Evolutionary conservation across 2,329 filamentous ascomycete species (phyloP).

Genomic region (Chaetomium globosum): DNA sequence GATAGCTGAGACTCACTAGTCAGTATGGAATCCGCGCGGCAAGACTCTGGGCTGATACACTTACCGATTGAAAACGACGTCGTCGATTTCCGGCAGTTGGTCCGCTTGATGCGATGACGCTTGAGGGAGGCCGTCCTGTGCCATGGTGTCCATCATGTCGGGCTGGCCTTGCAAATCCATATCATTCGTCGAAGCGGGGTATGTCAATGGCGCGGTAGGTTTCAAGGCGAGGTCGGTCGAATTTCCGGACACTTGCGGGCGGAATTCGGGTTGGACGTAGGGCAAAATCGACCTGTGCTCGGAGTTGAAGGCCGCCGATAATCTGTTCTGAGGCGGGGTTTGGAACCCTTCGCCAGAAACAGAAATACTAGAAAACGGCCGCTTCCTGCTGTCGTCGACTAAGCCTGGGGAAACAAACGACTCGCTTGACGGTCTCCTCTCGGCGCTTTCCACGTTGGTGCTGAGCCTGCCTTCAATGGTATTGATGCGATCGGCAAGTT

Average conservation of each 20-base stretch:
- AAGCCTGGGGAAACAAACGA: slow-evolving; percentile 55
- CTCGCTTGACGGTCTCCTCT: slow-evolving; percentile 50
- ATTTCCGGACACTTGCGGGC: slow-evolving; percentile 42
- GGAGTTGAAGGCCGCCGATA: slow-evolving; percentile 48
- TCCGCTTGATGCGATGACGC: slow-evolving; percentile 42
- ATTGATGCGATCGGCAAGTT: slow-evolving; percentile 81
- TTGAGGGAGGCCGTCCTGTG: slow-evolving; percentile 31
- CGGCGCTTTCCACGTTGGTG: slow-evolving; percentile 48
- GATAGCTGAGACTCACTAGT: slow-evolving; percentile 53
- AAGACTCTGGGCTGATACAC: slow-evolving; percentile 30
- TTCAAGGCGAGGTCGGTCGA: slow-evolving; percentile 50
- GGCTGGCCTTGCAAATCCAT: slow-evolving; percentile 26
- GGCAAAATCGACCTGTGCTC: slow-evolving; percentile 52
- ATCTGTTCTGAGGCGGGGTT: slow-evolving; percentile 48
- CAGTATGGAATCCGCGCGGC: background rate
- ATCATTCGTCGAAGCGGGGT: slow-evolving; percentile 13
- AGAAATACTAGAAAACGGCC: slow-evolving; percentile 54
- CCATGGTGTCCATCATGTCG: slow-evolving; percentile 43
- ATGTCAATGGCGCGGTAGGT: slow-evolving; percentile 42
- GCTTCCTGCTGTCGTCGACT: slow-evolving; percentile 48
- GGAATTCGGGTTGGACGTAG: slow-evolving; percentile 41
- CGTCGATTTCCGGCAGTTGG: slow-evolving; percentile 46
- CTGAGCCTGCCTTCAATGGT: slow-evolving; percentile 78
- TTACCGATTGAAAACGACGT: slow-evolving; percentile 52
- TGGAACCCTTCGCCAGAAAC: slow-evolving; percentile 48